A percentile compares a stretch with the other conserved stretches of the same genome.
Conservation (phyloP, 202 grass and related monocot species). For the Miscanthus sacchariflorus region DNA sequence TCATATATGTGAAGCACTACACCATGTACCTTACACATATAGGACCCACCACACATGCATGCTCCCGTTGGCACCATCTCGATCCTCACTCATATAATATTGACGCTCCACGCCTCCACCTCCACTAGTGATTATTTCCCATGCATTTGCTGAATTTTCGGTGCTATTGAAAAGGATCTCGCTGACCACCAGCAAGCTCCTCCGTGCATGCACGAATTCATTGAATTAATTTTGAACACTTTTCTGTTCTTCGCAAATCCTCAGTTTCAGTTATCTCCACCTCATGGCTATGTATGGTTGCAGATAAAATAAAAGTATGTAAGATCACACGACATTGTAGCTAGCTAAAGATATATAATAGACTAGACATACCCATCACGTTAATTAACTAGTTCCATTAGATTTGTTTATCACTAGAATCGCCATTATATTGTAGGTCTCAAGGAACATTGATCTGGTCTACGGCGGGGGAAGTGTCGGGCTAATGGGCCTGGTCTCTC, state of each 20-base stretch:
- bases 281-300: background rate
- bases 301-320: background rate
- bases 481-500: slow-evolving; percentile 81
- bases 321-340: background rate
- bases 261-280: background rate
- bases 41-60: no score
- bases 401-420: slow-evolving; percentile 28
- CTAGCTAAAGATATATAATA: background rate
- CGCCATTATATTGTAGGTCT: slow-evolving; percentile 46
- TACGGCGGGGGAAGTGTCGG: slow-evolving; percentile 85
- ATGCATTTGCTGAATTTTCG: background rate
- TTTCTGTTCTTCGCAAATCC: background rate
- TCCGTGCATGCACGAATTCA: background rate
- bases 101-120: background rate
- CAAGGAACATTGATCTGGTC: slow-evolving; percentile 81
- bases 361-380: slow-evolving; percentile 19
- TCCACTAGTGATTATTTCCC: slow-evolving; percentile 4
- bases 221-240: background rate
- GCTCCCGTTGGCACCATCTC: background rate
- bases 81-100: background rate
- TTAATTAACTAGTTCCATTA: slow-evolving; percentile 8
- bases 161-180: background rate
- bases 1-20: no score
- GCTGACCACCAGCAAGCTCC: background rate
- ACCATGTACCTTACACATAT: no score